These are phyloP conservation scores for Colletotrichum brevisporum DNA, from an alignment of 2,329 filamentous ascomycete genomes.

Conservation along the genomic window DNA sequence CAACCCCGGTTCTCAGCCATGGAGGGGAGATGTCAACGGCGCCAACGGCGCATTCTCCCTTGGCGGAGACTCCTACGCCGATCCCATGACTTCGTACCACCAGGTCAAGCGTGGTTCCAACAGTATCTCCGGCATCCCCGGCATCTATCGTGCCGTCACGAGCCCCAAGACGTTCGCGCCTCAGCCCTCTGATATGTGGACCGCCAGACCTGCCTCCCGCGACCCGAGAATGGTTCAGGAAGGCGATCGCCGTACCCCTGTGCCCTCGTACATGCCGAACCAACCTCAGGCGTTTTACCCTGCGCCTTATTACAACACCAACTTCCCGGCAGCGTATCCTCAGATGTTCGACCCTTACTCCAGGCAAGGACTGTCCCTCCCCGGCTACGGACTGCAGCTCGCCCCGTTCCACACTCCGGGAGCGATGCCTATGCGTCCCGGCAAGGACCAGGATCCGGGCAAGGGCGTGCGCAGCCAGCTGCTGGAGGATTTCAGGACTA, in stretches of 20 bases:
- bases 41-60: conserved; percentile 46
- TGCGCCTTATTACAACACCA: conserved; percentile 50
- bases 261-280: conserved; percentile 49
- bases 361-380: conserved; percentile 34
- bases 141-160: conserved; percentile 46
- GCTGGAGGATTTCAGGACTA: conserved; percentile 84
- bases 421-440: conserved; percentile 51
- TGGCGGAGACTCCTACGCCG: conserved; percentile 48
- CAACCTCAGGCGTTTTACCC: conserved; percentile 51
- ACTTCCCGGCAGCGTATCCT: conserved; percentile 55
- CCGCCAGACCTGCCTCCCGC: conserved; percentile 50
- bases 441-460: conserved; percentile 70
- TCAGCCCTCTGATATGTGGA: conserved; percentile 56
- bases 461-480: conserved; percentile 78
- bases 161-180: conserved; percentile 44
- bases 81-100: conserved; percentile 45
- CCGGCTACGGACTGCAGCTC: conserved; percentile 52
- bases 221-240: conserved; percentile 53
- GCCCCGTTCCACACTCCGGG: conserved; percentile 46
- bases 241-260: conserved; percentile 54
- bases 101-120: conserved; percentile 55
- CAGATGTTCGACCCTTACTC: conserved; percentile 51
- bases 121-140: conserved; percentile 53
- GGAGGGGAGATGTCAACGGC: conserved; percentile 55
- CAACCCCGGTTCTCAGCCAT: conserved; percentile 63